A percentile compares a stretch with the other conserved stretches of the same genome.
These are phyloP conservation scores for Trebouxia sp. DNA, from an alignment of 139 green algal genomes.

Conservation along the genomic window DNA sequence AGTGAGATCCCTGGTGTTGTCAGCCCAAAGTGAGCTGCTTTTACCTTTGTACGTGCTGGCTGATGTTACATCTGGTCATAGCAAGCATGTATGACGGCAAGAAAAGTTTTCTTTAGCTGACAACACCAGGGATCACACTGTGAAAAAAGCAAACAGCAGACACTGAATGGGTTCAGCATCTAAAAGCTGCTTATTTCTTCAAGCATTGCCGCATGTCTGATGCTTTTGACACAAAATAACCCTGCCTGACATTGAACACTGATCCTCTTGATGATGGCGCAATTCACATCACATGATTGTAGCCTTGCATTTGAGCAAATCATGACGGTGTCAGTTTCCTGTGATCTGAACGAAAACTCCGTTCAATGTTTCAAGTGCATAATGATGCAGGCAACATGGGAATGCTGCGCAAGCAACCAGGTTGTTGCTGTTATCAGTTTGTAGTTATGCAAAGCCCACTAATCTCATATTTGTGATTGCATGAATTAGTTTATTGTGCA, in stretches of 20 bases:
- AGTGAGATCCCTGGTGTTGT: constrained; percentile 73
- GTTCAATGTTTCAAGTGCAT: no score
- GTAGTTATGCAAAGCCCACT: neutral
- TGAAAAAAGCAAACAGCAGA: neutral
- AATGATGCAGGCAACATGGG: constrained; percentile 16
- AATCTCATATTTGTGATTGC: neutral
- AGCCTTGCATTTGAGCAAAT: no score
- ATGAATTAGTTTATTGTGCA: neutral
- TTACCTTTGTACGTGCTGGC: neutral
- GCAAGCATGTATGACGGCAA: neutral
- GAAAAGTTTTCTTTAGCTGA: constrained; percentile 35
- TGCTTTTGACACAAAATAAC: no score
- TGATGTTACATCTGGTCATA: neutral
- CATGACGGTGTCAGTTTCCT: no score
- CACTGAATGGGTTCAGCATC: neutral
- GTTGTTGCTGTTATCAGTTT: no score
- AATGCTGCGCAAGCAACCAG: constrained; percentile 41
- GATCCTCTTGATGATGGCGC: no score
- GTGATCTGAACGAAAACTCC: no score
- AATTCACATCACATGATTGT: no score
- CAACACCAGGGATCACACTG: constrained; percentile 69
- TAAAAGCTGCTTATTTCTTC: no score
- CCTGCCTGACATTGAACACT: no score
- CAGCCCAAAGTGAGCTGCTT: constrained; percentile 35
- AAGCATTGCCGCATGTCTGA: no score